Conservation (phyloP, 495 filamentous ascomycete species). For the Chaetomidium leptoderma region DNA sequence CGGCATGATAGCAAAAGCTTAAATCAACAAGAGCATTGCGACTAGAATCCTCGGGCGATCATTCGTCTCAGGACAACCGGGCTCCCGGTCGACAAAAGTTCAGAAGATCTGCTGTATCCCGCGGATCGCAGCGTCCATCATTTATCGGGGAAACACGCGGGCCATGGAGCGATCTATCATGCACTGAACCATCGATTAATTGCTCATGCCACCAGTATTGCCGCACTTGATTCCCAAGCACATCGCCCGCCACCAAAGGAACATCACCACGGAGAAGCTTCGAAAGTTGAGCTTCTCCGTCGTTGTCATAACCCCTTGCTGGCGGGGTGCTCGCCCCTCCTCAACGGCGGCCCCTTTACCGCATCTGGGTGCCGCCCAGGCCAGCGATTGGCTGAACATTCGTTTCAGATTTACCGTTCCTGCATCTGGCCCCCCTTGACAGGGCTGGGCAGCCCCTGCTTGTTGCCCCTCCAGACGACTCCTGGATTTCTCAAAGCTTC, state of each 20-base stretch:
- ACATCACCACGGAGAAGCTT: not conserved
- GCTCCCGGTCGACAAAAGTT: constrained; percentile 12
- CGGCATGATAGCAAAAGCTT: not conserved
- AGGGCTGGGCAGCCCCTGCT: constrained; percentile 19
- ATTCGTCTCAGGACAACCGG: constrained; percentile 19
- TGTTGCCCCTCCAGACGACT: constrained; percentile 17
- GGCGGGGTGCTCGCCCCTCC: not conserved
- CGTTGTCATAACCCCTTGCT: constrained; percentile 1
- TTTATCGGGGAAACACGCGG: constrained; percentile 7
- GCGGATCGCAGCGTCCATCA: constrained; percentile 5
- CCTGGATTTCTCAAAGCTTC: constrained; percentile 20
- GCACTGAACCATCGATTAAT: not conserved
- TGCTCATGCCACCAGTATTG: not conserved
- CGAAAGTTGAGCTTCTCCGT: not conserved
- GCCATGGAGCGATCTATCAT: constrained; percentile 13
- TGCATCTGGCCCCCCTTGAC: constrained; percentile 28
- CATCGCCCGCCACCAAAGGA: not conserved
- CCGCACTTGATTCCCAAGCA: not conserved
- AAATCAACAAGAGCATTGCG: no score
- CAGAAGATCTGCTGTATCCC: not conserved
- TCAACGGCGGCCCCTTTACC: constrained; percentile 18
- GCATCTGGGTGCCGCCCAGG: constrained; percentile 13
- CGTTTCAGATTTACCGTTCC: constrained; percentile 34
- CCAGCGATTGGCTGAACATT: constrained; percentile 25
- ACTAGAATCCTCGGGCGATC: constrained; percentile 18